Evolutionary conservation across 306 rosid species (phyloP), one percentile per base, ranked within the genome.

Genomic region (Cercis canadensis): DNA sequence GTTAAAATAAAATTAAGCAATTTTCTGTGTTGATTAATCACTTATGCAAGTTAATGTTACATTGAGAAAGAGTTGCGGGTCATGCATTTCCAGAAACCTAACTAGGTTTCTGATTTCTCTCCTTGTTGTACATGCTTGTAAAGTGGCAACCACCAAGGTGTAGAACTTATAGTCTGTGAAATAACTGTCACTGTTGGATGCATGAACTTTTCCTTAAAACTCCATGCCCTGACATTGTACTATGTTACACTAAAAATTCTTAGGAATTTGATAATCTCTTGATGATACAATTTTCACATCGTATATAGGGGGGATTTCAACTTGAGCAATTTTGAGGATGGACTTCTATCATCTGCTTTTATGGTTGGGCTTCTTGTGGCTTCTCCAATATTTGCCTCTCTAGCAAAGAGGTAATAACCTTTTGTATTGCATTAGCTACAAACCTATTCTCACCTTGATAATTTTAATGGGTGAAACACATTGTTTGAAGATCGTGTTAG

Each of bases 311-410:
- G 94, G 33, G 82, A 81, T 43, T 88, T 88, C 45, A 66, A 80
- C 54, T 78, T 88, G 84, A 86, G 1, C 89, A 86, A 88, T 82
- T 86, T 86, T 71, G 72, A 88, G 76, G 94, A 88, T 75, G 94
- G 94, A 32, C 9, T 86, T 88, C 81, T 88, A 57, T 83, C 94
- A 65, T 88, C 94, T 57, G 84, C 90, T 52, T 88, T 88, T 81
- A 88, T 88, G 94, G 90, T 86, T 63, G 94, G 94, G 73, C 94
- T 88, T 81, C 87, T 88, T 52, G 46, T 88, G 51, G 81, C 89
- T 62, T 88, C 89, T 80, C 94, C 94, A 31, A 75, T 86, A 81
- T 88, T 88, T 79, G 94, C 94, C 11, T 63, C 87, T 46, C 64
- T 86, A 33, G 83, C 94, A 45, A 83, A 86, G 47, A 84, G 94